Evolutionary conservation across 208 protist species (phyloP).

Genomic region (Trypanosoma conorhini): DNA sequence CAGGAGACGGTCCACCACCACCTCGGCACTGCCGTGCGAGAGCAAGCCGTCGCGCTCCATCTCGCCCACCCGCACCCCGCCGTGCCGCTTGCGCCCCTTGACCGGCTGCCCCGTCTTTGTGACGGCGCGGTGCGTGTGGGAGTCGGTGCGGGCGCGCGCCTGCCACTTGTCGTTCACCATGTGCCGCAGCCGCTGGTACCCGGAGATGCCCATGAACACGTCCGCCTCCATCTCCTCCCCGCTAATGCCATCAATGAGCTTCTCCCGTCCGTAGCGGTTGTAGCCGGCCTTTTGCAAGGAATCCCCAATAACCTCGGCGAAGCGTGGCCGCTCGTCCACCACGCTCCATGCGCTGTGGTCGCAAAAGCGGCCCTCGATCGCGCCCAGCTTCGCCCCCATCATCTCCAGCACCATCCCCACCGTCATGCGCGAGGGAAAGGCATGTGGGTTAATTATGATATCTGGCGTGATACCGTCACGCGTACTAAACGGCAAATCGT

Average conservation of each 20-base stretch:
- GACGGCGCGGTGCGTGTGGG: conserved; percentile 93
- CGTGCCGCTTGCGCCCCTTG: conserved; percentile 96
- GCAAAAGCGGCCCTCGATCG: conserved; percentile 94
- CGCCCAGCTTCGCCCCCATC: conserved; percentile 97
- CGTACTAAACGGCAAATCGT: conserved; percentile 95
- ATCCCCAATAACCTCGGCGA: conserved; percentile 95
- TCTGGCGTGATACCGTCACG: conserved; percentile 98
- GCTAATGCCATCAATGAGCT: conserved; percentile 95
- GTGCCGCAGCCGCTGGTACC: conserved; percentile 99
- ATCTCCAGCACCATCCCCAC: conserved; percentile 99
- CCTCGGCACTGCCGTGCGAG: conserved; percentile 98
- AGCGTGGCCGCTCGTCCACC: conserved; percentile 56
- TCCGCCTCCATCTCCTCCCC: conserved; percentile 96
- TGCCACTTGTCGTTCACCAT: conserved; percentile 99
- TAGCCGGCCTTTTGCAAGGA: conserved; percentile 95
- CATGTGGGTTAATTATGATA: conserved; percentile 99
- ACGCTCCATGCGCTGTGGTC: conserved; percentile 96
- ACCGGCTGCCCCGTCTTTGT: conserved; percentile 99
- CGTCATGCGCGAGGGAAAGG: conserved; percentile 99
- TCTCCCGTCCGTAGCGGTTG: conserved; percentile 97
- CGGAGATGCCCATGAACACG: conserved; percentile 98
- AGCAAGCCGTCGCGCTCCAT: conserved; percentile 99
- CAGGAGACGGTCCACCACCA: conserved; percentile 98
- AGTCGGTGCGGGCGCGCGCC: conserved; percentile 92
- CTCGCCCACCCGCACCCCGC: conserved; percentile 99